These are phyloP conservation scores for Talinum fruticosum DNA, from an alignment of 148 eudicot species.

Conservation along the genomic window DNA sequence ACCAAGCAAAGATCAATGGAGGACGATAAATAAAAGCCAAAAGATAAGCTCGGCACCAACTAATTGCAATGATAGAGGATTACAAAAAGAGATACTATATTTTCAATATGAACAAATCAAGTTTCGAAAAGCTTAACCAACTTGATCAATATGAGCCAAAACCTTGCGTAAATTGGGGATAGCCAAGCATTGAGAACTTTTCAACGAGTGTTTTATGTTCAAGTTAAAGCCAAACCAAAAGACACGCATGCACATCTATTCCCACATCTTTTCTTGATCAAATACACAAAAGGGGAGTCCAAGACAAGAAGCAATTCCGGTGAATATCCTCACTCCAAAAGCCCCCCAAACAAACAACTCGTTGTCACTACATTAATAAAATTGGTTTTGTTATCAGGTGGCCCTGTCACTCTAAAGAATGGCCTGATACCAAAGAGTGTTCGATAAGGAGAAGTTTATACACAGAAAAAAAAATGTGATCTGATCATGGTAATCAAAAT, in stretches of 20 bases:
- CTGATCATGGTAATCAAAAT: not conserved
- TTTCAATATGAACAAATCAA: too few species aligned
- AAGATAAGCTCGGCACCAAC: too few species aligned
- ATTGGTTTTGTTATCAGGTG: not conserved
- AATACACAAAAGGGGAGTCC: not conserved
- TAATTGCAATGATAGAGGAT: too few species aligned
- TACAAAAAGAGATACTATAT: too few species aligned
- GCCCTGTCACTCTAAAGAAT: not conserved
- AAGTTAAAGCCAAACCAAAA: too few species aligned
- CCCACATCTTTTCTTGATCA: not conserved
- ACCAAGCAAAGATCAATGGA: slow-evolving; percentile 1
- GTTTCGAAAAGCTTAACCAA: too few species aligned
- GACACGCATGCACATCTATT: not conserved
- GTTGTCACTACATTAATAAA: not conserved
- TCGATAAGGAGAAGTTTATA: not conserved
- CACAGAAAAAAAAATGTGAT: not conserved
- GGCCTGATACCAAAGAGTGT: not conserved
- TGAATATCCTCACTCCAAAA: too few species aligned
- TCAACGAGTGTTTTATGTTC: not conserved
- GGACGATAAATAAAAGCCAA: not conserved
- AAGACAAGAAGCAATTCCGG: not conserved
- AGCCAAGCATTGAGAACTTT: not conserved
- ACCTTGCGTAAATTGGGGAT: not conserved
- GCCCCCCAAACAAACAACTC: too few species aligned
- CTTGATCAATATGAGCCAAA: too few species aligned